Conservation (phyloP, 208 protist species). For the Leishmania turanica region DNA sequence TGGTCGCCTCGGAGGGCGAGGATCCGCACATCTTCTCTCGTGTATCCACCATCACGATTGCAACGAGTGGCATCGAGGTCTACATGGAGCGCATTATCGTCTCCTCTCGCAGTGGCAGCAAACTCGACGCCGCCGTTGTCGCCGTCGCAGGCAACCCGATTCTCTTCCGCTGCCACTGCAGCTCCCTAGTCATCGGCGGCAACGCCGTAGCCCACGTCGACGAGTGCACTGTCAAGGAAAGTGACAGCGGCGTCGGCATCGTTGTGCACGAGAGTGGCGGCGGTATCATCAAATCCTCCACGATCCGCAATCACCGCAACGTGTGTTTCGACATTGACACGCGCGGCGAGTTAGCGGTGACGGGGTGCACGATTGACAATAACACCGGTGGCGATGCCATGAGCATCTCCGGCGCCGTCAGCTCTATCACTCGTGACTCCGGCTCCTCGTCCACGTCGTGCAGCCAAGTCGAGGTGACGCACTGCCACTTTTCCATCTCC, state of each 20-base stretch:
- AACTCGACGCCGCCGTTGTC: conserved; percentile 61
- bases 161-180: conserved; percentile 69
- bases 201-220: conserved; percentile 45
- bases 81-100: conserved; percentile 75
- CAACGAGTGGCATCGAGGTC: conserved; percentile 51
- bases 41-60: conserved; percentile 66
- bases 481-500: conserved; percentile 70
- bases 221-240: conserved; percentile 73
- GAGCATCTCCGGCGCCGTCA: conserved; percentile 44
- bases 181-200: conserved; percentile 67
- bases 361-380: conserved; percentile 69
- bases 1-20: conserved; percentile 88
- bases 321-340: conserved; percentile 79
- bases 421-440: conserved; percentile 30
- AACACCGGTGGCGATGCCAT: conserved; percentile 57
- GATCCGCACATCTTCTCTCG: conserved; percentile 70
- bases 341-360: conserved; percentile 59
- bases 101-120: conserved; percentile 60
- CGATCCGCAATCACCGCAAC: conserved; percentile 56
- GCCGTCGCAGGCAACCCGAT: conserved; percentile 57
- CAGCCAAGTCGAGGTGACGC: conserved; percentile 55
- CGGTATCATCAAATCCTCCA: conserved; percentile 54
- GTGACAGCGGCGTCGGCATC: conserved; percentile 71
- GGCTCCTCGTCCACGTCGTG: conserved; percentile 27
- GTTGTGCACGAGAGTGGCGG: conserved; percentile 60